Evolutionary conservation across 2,329 filamentous ascomycete genomes (phyloP).

Genomic region (Penicillium sp.): DNA sequence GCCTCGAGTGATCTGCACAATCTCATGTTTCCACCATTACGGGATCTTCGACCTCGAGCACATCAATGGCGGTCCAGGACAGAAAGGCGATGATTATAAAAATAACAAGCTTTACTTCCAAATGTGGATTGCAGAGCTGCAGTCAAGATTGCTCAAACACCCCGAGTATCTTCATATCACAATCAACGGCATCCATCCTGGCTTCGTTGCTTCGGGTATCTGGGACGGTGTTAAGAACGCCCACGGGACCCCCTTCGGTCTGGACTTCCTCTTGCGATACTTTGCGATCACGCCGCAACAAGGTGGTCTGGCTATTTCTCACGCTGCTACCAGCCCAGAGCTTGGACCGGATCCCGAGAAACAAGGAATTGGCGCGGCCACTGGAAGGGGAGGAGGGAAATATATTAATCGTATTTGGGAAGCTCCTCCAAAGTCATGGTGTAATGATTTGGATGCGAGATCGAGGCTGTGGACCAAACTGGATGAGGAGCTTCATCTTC

Average conservation of each 20-base stretch:
- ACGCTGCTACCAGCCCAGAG: neutral
- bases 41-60: slow-evolving; percentile 14
- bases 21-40: slow-evolving; percentile 16
- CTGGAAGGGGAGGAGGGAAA: slow-evolving; percentile 3
- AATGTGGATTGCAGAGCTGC: slow-evolving; percentile 18
- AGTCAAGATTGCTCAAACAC: slow-evolving; percentile 13
- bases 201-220: slow-evolving; percentile 17
- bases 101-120: slow-evolving; percentile 20
- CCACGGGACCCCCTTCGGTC: neutral
- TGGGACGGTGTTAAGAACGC: slow-evolving; percentile 1
- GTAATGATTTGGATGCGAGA: slow-evolving; percentile 2
- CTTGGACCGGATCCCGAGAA: slow-evolving; percentile 5
- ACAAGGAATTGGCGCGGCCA: neutral
- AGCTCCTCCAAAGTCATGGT: neutral
- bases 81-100: slow-evolving; percentile 9
- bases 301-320: slow-evolving; percentile 3
- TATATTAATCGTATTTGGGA: slow-evolving; percentile 13
- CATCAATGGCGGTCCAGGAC: slow-evolving; percentile 2
- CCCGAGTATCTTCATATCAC: slow-evolving; percentile 16
- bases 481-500: slow-evolving; percentile 4
- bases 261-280: slow-evolving; percentile 1
- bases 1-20: slow-evolving; percentile 18
- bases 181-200: slow-evolving; percentile 17
- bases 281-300: slow-evolving; percentile 9
- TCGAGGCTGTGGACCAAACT: slow-evolving; percentile 5